Conservation (phyloP, 208 protist genomes). For the Wallacemonas sp. region DNA sequence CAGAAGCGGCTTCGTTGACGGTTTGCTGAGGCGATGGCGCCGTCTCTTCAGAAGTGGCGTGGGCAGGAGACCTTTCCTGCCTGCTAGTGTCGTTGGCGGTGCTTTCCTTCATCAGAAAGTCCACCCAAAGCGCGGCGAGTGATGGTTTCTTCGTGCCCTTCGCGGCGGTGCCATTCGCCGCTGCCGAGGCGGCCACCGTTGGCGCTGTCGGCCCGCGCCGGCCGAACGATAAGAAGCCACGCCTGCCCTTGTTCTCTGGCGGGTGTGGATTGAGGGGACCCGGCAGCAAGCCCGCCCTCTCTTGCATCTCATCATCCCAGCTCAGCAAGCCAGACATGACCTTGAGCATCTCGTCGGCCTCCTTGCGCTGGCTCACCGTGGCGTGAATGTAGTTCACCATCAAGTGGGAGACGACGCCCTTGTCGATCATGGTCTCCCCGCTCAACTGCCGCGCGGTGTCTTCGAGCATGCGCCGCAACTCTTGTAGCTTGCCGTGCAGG, state of each 20-base stretch:
- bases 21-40: too few species aligned
- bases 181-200: background rate
- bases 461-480: conserved; percentile 62
- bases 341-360: conserved; percentile 77
- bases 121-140: conserved; percentile 76
- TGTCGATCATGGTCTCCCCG: conserved; percentile 72
- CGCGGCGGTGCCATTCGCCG: background rate
- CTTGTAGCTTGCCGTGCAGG: conserved; percentile 75
- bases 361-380: conserved; percentile 41
- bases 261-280: conserved; percentile 62
- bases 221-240: conserved; percentile 24
- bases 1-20: too few species aligned
- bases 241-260: conserved; percentile 18
- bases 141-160: conserved; percentile 1
- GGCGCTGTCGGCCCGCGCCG: background rate
- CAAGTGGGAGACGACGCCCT: conserved; percentile 77
- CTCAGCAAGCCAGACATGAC: conserved; percentile 68
- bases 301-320: conserved; percentile 81
- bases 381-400: conserved; percentile 86
- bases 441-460: conserved; percentile 55
- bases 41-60: background rate
- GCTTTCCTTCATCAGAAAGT: conserved; percentile 82
- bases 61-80: background rate
- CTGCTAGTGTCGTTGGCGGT: conserved; percentile 2
- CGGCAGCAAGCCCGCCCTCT: conserved; percentile 69